A percentile compares a stretch with the other conserved stretches of the same genome.
These are phyloP conservation scores for Colletotrichum tofieldiae DNA, from an alignment of 2,329 filamentous ascomycete species.

Conservation along the genomic window DNA sequence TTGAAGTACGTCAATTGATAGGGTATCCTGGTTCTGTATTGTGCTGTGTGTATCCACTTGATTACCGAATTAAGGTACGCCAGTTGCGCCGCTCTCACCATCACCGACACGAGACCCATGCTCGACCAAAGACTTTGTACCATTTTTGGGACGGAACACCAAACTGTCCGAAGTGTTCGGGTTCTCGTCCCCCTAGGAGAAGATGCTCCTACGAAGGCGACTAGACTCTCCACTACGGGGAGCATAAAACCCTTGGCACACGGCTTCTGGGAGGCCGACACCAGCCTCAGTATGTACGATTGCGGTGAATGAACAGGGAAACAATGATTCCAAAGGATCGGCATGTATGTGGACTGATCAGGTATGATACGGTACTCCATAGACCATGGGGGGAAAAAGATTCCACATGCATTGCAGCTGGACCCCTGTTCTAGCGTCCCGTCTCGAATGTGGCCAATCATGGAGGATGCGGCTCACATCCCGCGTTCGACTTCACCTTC, in stretches of 20 bases:
- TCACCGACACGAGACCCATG: background rate
- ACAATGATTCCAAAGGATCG: slow-evolving; percentile 7
- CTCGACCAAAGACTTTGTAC: background rate
- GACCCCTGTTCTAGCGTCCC: background rate
- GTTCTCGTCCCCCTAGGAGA: too few species aligned
- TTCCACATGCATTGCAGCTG: slow-evolving; percentile 10
- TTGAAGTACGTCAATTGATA: too few species aligned
- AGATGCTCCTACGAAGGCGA: background rate
- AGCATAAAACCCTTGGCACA: too few species aligned
- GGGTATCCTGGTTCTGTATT: too few species aligned
- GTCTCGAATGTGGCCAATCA: background rate
- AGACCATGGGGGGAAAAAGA: background rate
- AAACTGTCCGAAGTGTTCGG: too few species aligned
- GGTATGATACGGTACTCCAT: background rate
- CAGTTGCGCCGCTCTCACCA: background rate
- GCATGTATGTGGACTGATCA: background rate
- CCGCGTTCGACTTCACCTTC: background rate
- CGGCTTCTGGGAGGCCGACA: too few species aligned
- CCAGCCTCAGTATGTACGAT: background rate
- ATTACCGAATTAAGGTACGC: too few species aligned
- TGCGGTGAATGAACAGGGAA: background rate
- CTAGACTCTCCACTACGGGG: too few species aligned
- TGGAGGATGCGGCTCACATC: background rate
- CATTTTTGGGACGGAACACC: too few species aligned
- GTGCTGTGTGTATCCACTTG: too few species aligned